Base-by-base conservation (phyloP, 2,329 filamentous ascomycete genomes). In the Capronia americana region DNA sequence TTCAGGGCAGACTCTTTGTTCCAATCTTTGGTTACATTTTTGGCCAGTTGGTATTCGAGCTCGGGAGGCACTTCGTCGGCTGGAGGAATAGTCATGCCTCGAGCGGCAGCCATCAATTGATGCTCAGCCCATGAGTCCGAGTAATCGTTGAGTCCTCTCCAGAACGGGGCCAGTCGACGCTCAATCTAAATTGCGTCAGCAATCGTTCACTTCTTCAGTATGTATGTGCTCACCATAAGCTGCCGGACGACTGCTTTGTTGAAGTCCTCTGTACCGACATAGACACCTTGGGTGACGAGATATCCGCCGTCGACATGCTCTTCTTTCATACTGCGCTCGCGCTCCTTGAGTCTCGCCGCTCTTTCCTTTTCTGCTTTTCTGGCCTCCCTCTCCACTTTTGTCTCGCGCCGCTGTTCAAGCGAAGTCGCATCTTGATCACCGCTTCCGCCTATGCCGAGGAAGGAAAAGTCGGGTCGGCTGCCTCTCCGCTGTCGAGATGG, bases 301-400 rank as follows among this genome's bases (percentile, higher is more conserved):
- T 90, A 99, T 24, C 95, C 95, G 23, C 95, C 95, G 78, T 99
- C 95, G 2, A 98, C 91, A 77, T 93, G 88, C 76, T 99, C 95
- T 73, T 97, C 93, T 70, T 85, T 88, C 81, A 98, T 88, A 75
- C 95, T 99, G 71, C 91, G 86, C 78, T 97, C 93, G 56, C 95
- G 87, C 77, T 99, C 95, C 77, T 92, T 92, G 51, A 90, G 80
- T 65, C 95, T 85, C 44, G 87, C 84, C 17, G 86, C 82, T 54
- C 92, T 88, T 77, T 98, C 94, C 74, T 88, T 90, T 77, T 97
- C 94, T 63, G 92, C 81, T 69, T 90, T 91, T 69, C 94, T 86
- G 23, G 92, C 92, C 77, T 99, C 95, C 50, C 92, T 87, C 79
- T 98, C 95, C 73, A 94, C 92, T 75, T 90, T 93, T 7, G 93